These are phyloP conservation scores for Aspergillus bertholletiae DNA, from an alignment of 495 filamentous ascomycete species.

Conservation along the genomic window DNA sequence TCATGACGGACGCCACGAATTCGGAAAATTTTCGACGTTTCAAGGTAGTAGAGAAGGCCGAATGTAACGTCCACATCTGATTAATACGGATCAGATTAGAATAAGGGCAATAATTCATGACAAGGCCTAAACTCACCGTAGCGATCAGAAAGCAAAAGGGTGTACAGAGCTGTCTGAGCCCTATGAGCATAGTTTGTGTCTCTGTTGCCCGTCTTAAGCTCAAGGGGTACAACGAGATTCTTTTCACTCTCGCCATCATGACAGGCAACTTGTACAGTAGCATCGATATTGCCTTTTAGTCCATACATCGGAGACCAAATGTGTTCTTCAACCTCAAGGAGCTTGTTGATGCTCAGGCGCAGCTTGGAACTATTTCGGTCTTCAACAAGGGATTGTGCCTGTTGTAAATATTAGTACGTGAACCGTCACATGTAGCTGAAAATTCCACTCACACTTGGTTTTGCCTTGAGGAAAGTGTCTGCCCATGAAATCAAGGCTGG, in stretches of 20 bases:
- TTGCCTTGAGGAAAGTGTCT: constrained; percentile 65
- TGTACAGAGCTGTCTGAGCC: constrained; percentile 93
- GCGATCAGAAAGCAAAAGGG: constrained; percentile 84
- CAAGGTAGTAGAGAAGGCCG: constrained; percentile 92
- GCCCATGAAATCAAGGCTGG: constrained; percentile 80
- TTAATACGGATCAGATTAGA: neutral
- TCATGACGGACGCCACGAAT: constrained; percentile 82
- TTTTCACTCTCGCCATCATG: constrained; percentile 57
- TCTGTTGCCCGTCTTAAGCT: constrained; percentile 89
- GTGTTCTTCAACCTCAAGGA: constrained; percentile 95
- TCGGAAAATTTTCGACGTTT: constrained; percentile 77
- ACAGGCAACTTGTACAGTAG: constrained; percentile 90
- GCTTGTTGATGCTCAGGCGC: constrained; percentile 81
- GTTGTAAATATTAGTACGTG: constrained; percentile 14
- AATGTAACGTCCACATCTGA: constrained; percentile 80
- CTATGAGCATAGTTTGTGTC: constrained; percentile 71
- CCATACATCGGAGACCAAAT: constrained; percentile 97
- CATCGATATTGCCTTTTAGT: constrained; percentile 95
- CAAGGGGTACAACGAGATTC: constrained; percentile 83
- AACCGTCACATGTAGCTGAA: neutral
- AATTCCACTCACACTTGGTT: constrained; percentile 58
- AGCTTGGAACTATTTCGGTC: constrained; percentile 70
- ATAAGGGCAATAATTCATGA: constrained; percentile 10
- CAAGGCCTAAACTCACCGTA: constrained; percentile 55
- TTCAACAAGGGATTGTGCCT: constrained; percentile 70